Base-by-base conservation (phyloP, 1,139 yeast genomes). In the Diutina neorugosa region DNA sequence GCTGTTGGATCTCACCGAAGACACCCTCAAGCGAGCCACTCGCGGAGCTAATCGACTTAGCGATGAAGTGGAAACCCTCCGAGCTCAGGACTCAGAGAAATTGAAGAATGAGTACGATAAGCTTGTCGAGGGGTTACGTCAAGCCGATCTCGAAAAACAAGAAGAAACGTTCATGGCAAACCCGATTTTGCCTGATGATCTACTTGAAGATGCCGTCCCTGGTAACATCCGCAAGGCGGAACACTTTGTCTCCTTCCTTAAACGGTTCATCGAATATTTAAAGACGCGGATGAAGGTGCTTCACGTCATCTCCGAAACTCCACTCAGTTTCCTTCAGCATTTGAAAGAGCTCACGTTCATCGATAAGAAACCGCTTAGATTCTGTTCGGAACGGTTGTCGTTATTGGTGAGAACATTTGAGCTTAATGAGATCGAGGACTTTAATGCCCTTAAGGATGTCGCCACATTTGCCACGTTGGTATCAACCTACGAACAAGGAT, bases 191-290 rank as follows among this genome's bases (percentile, higher is more conserved):
- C 90, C 98, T 0, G 81, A 81, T 52, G 98, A 93, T 67, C 69
- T 93, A 46, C 69, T 93, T 51, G 85, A 83, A 51, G 98, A 93
- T 63, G 98, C 98, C 0, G 83, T 93, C 9, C 99, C 99, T 0
- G 99, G 99, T 9, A 91, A 94, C 62, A 93, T 93, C 52, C 75
- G 98, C 58, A 81, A 96, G 61, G 99, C 98, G 0, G 98, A 94
- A 63, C 98, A 93, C 70, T 93, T 93, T 63, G 85, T 93, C 14
- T 89, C 97, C 1, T 93, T 93, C 64, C 74, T 93, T 63, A 89
- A 90, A 62, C 73, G 99, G 57, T 87, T 93, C 61, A 88, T 94
- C 48, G 99, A 94, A 64, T 93, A 94, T 67, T 73, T 93, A 61
- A 93, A 93, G 63, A 93, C 98, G 2, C 82, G 98, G 68, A 93